Conservation (phyloP, 1,284 basidiomycete genomes). For the Austroboletus olivaceoglutinosus region DNA sequence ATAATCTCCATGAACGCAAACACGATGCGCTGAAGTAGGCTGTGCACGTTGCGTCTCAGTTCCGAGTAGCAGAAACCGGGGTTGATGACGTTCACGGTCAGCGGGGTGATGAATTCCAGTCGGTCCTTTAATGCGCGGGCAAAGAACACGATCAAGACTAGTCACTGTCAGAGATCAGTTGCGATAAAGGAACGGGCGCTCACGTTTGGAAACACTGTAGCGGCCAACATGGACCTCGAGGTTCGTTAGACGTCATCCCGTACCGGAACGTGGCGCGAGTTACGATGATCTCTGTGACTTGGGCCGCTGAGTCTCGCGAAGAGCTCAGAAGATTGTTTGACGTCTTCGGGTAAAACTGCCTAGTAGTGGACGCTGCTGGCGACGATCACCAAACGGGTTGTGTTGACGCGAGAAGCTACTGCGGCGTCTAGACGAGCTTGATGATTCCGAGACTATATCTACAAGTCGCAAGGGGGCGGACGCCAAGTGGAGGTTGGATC, state of each 20-base stretch:
- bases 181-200: neutral
- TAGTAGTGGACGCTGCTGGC: conserved; percentile 25
- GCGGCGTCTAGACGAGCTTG: conserved; percentile 68
- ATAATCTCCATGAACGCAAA: conserved; percentile 11
- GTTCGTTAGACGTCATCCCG: neutral
- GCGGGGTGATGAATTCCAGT: conserved; percentile 16
- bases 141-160: conserved; percentile 31
- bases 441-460: conserved; percentile 67
- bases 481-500: conserved; percentile 66
- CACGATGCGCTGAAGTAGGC: conserved; percentile 2
- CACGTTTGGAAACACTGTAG: conserved; percentile 19
- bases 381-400: conserved; percentile 22
- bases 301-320: conserved; percentile 32
- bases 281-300: conserved; percentile 31
- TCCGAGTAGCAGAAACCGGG: conserved; percentile 51
- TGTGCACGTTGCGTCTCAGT: conserved; percentile 31
- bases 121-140: conserved; percentile 22
- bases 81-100: conserved; percentile 40
- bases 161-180: neutral
- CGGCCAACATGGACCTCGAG: conserved; percentile 19
- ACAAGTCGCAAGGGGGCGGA: conserved; percentile 70
- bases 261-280: neutral
- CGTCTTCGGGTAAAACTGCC: conserved; percentile 19
- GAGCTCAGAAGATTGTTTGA: conserved; percentile 29
- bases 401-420: conserved; percentile 75